These are phyloP conservation scores for Boletus tomentosulus DNA, from an alignment of 768 basidiomycete species.

Conservation along the genomic window DNA sequence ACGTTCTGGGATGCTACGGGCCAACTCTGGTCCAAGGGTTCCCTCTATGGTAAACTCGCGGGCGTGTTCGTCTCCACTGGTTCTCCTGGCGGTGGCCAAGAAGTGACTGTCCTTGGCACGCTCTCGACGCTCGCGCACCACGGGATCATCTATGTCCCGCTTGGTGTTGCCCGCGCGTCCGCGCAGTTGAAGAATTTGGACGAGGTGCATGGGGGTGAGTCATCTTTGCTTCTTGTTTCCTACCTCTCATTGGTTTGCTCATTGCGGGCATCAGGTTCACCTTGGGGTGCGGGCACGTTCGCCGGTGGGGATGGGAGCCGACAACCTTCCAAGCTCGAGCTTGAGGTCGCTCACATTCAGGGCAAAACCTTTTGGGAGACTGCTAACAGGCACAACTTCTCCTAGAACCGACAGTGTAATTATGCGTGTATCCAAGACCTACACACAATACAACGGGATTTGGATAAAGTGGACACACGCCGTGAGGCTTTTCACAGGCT, in stretches of 20 bases:
- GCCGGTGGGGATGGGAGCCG: constrained; percentile 46
- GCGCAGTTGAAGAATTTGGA: constrained; percentile 38
- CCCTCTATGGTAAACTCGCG: constrained; percentile 68
- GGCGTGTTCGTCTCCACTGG: constrained; percentile 74
- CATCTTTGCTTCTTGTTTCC: too few species aligned
- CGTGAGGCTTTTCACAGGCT: too few species aligned
- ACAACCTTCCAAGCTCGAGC: constrained; percentile 47
- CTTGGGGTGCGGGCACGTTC: constrained; percentile 74
- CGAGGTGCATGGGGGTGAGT: constrained; percentile 55
- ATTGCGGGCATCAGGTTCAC: constrained; percentile 44
- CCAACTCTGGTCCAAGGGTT: constrained; percentile 54
- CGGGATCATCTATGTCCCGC: constrained; percentile 66
- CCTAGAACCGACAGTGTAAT: neutral
- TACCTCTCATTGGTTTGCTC: neutral
- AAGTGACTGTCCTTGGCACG: constrained; percentile 46
- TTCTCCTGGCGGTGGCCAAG: constrained; percentile 73
- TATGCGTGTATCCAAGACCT: neutral
- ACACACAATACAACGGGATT: neutral
- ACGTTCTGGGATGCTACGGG: constrained; percentile 77
- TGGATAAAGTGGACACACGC: too few species aligned
- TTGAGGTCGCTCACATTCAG: constrained; percentile 48
- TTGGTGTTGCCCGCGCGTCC: constrained; percentile 48
- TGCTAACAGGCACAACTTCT: constrained; percentile 38
- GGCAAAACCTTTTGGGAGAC: constrained; percentile 50
- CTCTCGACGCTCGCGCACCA: constrained; percentile 68